Percentiles rank a stretch among this genome's conserved stretches.
Evolutionary conservation across 306 rosid genomes (phyloP).

Genomic region (Nissolia schottii): DNA sequence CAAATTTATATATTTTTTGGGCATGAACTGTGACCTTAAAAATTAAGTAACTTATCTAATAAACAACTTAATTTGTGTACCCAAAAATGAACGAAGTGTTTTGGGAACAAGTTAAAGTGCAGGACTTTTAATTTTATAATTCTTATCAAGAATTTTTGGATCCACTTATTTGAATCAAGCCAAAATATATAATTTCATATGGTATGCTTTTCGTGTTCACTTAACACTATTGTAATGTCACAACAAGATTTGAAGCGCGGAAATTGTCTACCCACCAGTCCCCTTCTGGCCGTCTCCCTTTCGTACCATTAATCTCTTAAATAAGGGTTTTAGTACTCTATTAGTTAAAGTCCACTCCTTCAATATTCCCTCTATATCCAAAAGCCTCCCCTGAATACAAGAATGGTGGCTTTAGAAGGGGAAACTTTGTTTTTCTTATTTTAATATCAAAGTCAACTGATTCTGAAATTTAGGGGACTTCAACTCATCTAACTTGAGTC

Average conservation of each 20-base stretch:
- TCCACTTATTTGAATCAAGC: neutral
- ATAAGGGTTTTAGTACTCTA: neutral
- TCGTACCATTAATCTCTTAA: neutral
- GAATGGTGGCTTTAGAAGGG: constrained; percentile 8
- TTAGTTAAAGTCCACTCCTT: neutral
- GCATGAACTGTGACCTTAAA: too few relatives aligned
- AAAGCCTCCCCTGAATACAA: constrained; percentile 1
- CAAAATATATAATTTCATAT: neutral
- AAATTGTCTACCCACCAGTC: constrained; percentile 7
- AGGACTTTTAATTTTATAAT: neutral
- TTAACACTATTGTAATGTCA: neutral
- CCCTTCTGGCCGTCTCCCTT: neutral
- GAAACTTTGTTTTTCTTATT: too few relatives aligned
- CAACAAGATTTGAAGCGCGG: neutral
- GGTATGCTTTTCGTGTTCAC: neutral
- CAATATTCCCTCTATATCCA: constrained; percentile 1
- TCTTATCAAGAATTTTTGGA: neutral
- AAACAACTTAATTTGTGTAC: too few relatives aligned
- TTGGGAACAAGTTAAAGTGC: neutral
- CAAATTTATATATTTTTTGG: too few relatives aligned
- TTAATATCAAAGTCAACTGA: too few relatives aligned
- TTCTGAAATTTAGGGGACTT: too few relatives aligned
- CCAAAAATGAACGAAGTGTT: too few relatives aligned
- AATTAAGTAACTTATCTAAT: too few relatives aligned
- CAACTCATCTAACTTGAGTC: too few relatives aligned